Evolutionary conservation across 2,329 filamentous ascomycete genomes (phyloP).

Genomic region (Ceratocystis variospora): DNA sequence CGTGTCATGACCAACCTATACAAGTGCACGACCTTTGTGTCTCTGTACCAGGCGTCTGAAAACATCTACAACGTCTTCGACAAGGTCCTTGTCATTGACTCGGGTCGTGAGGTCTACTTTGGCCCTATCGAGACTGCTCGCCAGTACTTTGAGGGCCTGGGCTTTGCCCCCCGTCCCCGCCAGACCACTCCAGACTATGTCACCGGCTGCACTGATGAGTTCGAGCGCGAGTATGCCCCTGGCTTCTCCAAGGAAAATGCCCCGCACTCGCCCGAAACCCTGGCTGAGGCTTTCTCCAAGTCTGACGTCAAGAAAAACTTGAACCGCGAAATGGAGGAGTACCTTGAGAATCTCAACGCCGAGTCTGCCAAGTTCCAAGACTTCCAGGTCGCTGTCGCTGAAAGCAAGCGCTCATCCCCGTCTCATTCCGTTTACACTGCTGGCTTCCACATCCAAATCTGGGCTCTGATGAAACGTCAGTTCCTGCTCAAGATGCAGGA

Average conservation of each 20-base stretch:
- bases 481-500: conserved; percentile 80
- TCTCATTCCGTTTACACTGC: conserved; percentile 42
- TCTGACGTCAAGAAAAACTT: conserved; percentile 46
- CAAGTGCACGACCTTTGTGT: conserved; percentile 72
- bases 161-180: conserved; percentile 58
- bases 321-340: conserved; percentile 52
- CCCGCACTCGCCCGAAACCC: conserved; percentile 51
- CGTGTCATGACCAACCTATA: conserved; percentile 73
- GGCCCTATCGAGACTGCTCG: conserved; percentile 54
- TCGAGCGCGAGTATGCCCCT: conserved; percentile 60
- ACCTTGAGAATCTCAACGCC: conserved; percentile 48
- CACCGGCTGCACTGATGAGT: conserved; percentile 71
- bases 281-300: conserved; percentile 55
- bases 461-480: conserved; percentile 71
- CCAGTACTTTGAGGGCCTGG: conserved; percentile 61
- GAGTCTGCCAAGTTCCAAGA: conserved; percentile 59
- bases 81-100: conserved; percentile 71
- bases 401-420: conserved; percentile 58
- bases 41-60: conserved; percentile 73
- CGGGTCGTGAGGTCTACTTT: conserved; percentile 62
- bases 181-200: conserved; percentile 74
- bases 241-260: conserved; percentile 53
- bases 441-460: conserved; percentile 70
- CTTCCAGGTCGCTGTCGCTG: conserved; percentile 59
- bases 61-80: conserved; percentile 69